Evolutionary conservation across 352 stramenopile species (phyloP), one percentile per base, ranked within the genome.

Genomic region (Phytophthora palmivora): DNA sequence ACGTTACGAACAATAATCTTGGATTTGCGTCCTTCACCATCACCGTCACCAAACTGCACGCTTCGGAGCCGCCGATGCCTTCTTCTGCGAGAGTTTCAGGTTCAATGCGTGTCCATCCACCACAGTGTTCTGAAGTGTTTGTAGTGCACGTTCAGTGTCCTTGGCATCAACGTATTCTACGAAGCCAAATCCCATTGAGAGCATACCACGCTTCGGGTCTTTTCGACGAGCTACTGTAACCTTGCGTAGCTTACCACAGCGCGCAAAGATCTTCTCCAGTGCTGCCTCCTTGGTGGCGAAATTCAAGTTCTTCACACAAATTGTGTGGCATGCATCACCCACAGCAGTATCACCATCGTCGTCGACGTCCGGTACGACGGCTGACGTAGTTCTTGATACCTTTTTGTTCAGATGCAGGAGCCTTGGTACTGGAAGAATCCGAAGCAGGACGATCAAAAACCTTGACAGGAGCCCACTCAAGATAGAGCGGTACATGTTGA

Each of bases 241-340:
- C 58, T 94, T 92, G 43, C 84, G 79, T 38, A 98, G 54, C 41
- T 76, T 84, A 53, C 89, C 87, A 52, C 86, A 81, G 48, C 73
- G 80, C 70, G 71, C 57, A 57, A 86, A 91, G 46, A 95, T 70
- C 39, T 83, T 82, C 55, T 90, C 70, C 12, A 99, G 76, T 5
- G 64, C 56, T 37, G 86, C 69, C 64, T 99, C 96, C 9, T 84
- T 95, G 18, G 98, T 99, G 6, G 68, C 67, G 70, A 99, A 99
- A 70, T 97, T 99, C n/a, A 99, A 79, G 72, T 99, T 99, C 79
- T 99, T 99, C 15, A 99, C 92, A 58, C 97, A 99, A 43, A 99
- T 77, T 39, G 88, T 98, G 68, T 91, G 88, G 54, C 78, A 82
- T 18, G 78, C 74, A 41, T 94, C 85, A 21, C 74, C 67, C 15